Evolutionary conservation across 2,329 filamentous ascomycete genomes (phyloP), one percentile per base, ranked within the genome.

Genomic region (Talaromyces sp.): DNA sequence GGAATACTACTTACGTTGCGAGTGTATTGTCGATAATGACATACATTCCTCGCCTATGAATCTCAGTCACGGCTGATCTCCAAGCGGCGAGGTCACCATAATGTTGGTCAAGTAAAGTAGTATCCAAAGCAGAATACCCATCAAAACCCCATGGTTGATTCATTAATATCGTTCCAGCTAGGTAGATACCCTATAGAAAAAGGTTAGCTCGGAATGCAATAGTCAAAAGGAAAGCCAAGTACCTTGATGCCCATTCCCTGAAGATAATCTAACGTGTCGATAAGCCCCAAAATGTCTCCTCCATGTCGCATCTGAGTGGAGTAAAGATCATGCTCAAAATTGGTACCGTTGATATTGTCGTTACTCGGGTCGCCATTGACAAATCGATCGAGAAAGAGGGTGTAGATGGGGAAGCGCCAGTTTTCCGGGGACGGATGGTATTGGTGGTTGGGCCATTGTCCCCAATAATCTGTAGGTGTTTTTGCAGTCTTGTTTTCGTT

Each of bases 371-470:
- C 82, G 22, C 86, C 86, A 66, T 88, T 88, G 49, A 86, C 84
- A 67, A 84, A 88, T 62, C 84, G 78, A 70, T 88, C 86, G 11
- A 87, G 72, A 68, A 87, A 87, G 53, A 88, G 74, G 9, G 84
- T 86, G 70, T 89, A 89, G 68, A 88, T 84, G 0, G 86, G 86
- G 63, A 88, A 82, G 28, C 86, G 80, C 86, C 86, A 89, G 66
- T 85, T 88, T 0, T 75, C 70, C 1, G 86, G 86, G 22, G 85
- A 88, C 0, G 77, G 73, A 19, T 74, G 70, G 65, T 84, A 88
- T 4, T 69, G 72, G 68, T 85, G 82, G 63, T 80, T 74, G n/a
- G 73, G 74, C 82, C 84, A 82, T 75, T 80, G 73, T 63, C 85
- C 81, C 69, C 75, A 82, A 70, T 88, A 89, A 52, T 88, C 79